A percentile compares a stretch with the other conserved stretches of the same genome.
These are phyloP conservation scores for Sungouiozyma intestinalis DNA, from an alignment of 805 yeast genomes.

Conservation along the genomic window DNA sequence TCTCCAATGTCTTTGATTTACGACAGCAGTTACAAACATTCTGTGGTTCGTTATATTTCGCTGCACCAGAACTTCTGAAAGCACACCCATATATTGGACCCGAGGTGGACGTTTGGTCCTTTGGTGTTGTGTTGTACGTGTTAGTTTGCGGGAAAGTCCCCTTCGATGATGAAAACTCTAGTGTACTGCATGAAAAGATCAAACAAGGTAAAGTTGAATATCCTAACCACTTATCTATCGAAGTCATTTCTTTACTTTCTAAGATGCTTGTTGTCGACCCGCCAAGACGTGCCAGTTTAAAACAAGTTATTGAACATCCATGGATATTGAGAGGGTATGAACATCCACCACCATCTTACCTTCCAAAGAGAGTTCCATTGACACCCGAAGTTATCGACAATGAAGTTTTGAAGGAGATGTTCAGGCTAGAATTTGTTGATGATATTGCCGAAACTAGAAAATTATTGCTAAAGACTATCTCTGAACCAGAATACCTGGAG, in stretches of 20 bases:
- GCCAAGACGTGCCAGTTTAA: conserved; percentile 60
- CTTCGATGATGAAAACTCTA: conserved; percentile 89
- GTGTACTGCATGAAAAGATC: conserved; percentile 86
- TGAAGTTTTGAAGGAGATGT: conserved; percentile 66
- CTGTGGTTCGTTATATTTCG: conserved; percentile 95
- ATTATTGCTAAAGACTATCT: conserved; percentile 47
- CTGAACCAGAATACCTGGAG: conserved; percentile 48
- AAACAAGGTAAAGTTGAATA: conserved; percentile 88
- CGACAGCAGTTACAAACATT: conserved; percentile 73
- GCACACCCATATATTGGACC: conserved; percentile 94
- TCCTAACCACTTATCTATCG: conserved; percentile 69
- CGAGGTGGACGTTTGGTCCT: conserved; percentile 97
- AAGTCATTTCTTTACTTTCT: conserved; percentile 68
- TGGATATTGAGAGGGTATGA: conserved; percentile 93
- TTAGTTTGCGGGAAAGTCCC: conserved; percentile 97
- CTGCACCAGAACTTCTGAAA: conserved; percentile 91
- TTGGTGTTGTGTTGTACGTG: conserved; percentile 92
- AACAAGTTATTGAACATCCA: conserved; percentile 77
- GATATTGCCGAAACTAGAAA: conserved; percentile 43
- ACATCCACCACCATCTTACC: conserved; percentile 48
- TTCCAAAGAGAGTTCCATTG: conserved; percentile 74
- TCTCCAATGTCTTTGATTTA: conserved; percentile 74
- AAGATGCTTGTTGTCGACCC: conserved; percentile 93
- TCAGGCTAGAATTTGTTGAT: conserved; percentile 68
- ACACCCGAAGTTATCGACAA: conserved; percentile 26